A percentile compares a stretch with the other conserved stretches of the same genome.
Evolutionary conservation across 495 filamentous ascomycete genomes (phyloP).

Genomic region (Xylaria palmicola): DNA sequence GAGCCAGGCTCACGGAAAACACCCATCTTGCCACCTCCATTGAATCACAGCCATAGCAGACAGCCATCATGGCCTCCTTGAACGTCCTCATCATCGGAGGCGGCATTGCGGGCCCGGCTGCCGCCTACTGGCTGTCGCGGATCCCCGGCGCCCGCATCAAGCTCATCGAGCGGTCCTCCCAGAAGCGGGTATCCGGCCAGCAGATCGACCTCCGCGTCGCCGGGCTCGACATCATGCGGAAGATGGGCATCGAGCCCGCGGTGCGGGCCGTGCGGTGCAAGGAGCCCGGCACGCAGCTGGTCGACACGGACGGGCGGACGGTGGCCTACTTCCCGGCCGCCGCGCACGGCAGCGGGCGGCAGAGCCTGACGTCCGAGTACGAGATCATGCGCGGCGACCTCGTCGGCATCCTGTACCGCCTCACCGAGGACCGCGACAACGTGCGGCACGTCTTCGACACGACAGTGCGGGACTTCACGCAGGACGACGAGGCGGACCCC

Average conservation of each 20-base stretch:
- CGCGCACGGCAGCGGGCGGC: conserved; percentile 38
- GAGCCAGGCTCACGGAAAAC: background rate
- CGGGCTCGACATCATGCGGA: conserved; percentile 49
- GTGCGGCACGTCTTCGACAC: conserved; percentile 48
- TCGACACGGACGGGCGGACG: conserved; percentile 35
- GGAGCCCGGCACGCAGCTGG: conserved; percentile 46
- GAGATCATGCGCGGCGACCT: conserved; percentile 59
- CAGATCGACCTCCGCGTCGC: conserved; percentile 52
- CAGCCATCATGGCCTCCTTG: conserved; percentile 20
- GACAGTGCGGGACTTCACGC: conserved; percentile 27
- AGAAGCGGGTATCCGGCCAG: conserved; percentile 48
- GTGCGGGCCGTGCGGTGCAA: conserved; percentile 39
- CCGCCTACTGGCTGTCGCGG: conserved; percentile 54
- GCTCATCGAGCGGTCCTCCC: conserved; percentile 50
- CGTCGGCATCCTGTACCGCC: conserved; percentile 44
- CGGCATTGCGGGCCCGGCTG: conserved; percentile 43
- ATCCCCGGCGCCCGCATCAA: conserved; percentile 47
- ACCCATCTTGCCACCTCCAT: background rate
- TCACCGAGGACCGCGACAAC: conserved; percentile 39
- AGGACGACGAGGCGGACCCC: conserved; percentile 24
- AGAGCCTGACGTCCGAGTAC: conserved; percentile 52
- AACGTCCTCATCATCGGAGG: conserved; percentile 35
- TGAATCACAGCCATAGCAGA: background rate
- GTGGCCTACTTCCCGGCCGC: conserved; percentile 43
- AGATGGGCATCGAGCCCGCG: conserved; percentile 50